Percentiles rank a stretch among this genome's conserved stretches.
Conservation (phyloP, 805 yeast species). For the Suhomyces emberorum region DNA sequence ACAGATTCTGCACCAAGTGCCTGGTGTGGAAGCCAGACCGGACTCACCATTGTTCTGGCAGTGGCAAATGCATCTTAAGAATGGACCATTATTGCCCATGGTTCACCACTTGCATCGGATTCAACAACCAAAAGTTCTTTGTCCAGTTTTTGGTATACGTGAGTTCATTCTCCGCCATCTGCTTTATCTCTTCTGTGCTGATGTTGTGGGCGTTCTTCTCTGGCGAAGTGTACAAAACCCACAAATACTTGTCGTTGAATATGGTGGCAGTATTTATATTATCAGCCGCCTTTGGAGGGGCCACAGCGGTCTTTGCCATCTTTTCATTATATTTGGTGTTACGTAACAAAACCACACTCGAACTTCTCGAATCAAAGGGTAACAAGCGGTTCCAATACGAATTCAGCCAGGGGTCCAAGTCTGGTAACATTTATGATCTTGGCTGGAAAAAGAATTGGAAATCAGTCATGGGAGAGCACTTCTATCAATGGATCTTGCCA, state of each 20-base stretch:
- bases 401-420: conserved; percentile 36
- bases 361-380: conserved; percentile 57
- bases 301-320: conserved; percentile 45
- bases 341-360: conserved; percentile 77
- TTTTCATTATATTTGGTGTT: conserved; percentile 60
- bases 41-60: conserved; percentile 54
- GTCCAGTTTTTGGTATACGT: conserved; percentile 66
- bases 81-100: conserved; percentile 81
- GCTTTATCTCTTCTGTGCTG: conserved; percentile 38
- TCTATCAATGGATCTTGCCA: conserved; percentile 75
- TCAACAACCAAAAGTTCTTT: conserved; percentile 73
- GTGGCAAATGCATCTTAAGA: conserved; percentile 43
- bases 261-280: conserved; percentile 61
- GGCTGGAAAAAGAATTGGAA: conserved; percentile 64
- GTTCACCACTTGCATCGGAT: conserved; percentile 89
- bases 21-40: conserved; percentile 59
- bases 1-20: conserved; percentile 56
- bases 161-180: conserved; percentile 43
- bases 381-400: conserved; percentile 33
- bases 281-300: conserved; percentile 49
- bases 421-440: conserved; percentile 74
- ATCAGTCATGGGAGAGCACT: conserved; percentile 66
- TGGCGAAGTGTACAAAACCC: conserved; percentile 30
- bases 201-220: conserved; percentile 49
- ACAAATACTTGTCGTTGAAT: conserved; percentile 50